These are phyloP conservation scores for Cladophialophora bantiana DNA, from an alignment of 2,329 filamentous ascomycete species.

Conservation along the genomic window DNA sequence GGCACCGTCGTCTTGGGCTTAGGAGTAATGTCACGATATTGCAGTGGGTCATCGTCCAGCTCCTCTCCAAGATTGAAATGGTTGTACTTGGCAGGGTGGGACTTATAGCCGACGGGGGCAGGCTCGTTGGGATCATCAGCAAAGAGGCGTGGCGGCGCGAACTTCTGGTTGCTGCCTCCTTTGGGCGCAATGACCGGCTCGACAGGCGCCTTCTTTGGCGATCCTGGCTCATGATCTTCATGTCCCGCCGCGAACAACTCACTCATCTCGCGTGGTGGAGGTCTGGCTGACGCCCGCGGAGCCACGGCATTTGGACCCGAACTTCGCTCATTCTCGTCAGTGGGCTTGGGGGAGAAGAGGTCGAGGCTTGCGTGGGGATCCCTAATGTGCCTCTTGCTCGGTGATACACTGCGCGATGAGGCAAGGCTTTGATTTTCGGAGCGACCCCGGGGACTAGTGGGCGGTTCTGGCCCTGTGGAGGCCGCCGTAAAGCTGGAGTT, in stretches of 20 bases:
- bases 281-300: conserved; percentile 74
- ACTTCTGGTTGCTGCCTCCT: conserved; percentile 57
- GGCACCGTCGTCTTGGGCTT: conserved; percentile 39
- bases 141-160: conserved; percentile 62
- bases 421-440: conserved; percentile 29
- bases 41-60: conserved; percentile 40
- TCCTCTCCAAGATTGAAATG: conserved; percentile 80
- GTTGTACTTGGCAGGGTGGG: conserved; percentile 78
- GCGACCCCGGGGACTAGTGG: conserved; percentile 37
- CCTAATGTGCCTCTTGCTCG: conserved; percentile 51
- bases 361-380: conserved; percentile 52
- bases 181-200: conserved; percentile 52
- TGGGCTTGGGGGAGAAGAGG: conserved; percentile 32
- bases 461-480: conserved; percentile 34
- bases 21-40: conserved; percentile 38
- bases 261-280: conserved; percentile 67
- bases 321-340: conserved; percentile 29
- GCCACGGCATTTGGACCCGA: conserved; percentile 69
- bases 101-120: conserved; percentile 60
- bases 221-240: conserved; percentile 45
- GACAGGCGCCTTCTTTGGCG: conserved; percentile 37
- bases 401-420: conserved; percentile 42
- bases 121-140: conserved; percentile 59
- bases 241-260: conserved; percentile 71
- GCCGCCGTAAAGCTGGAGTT: conserved; percentile 56